A percentile compares a stretch with the other conserved stretches of the same genome.
Evolutionary conservation across 192 early-diverging fungal genomes (phyloP).

Genomic region (Coemansia sp.): DNA sequence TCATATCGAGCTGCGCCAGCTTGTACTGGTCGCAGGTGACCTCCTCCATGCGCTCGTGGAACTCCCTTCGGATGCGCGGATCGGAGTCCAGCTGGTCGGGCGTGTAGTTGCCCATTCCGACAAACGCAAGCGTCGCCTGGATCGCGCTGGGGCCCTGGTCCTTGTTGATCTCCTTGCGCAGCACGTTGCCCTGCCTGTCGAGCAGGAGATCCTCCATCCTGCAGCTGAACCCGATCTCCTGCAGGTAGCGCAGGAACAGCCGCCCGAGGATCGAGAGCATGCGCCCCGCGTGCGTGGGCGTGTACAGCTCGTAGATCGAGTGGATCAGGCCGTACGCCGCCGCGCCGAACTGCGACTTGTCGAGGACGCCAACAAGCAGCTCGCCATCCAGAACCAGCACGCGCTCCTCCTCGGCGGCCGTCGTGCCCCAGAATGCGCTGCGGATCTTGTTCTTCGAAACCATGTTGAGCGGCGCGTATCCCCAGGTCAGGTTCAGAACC

Average conservation of each 20-base stretch:
- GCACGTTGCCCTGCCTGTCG: constrained; percentile 76
- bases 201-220: constrained; percentile 98
- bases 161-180: constrained; percentile 73
- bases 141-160: constrained; percentile 64
- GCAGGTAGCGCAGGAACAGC: constrained; percentile 87
- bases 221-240: constrained; percentile 91
- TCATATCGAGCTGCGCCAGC: constrained; percentile 84
- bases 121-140: constrained; percentile 72
- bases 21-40: constrained; percentile 84
- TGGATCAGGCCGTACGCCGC: constrained; percentile 91
- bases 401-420: constrained; percentile 73
- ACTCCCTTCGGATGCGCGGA: constrained; percentile 56
- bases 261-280: constrained; percentile 89
- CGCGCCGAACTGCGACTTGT: constrained; percentile 98
- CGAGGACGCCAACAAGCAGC: constrained; percentile 88
- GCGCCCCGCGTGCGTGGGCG: constrained; percentile 82
- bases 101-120: constrained; percentile 61
- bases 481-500: constrained; percentile 85
- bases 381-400: constrained; percentile 89
- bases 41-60: constrained; percentile 76
- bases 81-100: constrained; percentile 42
- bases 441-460: constrained; percentile 86
- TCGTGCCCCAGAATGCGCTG: constrained; percentile 81
- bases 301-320: constrained; percentile 94
- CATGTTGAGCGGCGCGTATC: constrained; percentile 78